Conservation (phyloP, 371 early-diverging fungal genomes). For the Neoconidiobolus thromboides region DNA sequence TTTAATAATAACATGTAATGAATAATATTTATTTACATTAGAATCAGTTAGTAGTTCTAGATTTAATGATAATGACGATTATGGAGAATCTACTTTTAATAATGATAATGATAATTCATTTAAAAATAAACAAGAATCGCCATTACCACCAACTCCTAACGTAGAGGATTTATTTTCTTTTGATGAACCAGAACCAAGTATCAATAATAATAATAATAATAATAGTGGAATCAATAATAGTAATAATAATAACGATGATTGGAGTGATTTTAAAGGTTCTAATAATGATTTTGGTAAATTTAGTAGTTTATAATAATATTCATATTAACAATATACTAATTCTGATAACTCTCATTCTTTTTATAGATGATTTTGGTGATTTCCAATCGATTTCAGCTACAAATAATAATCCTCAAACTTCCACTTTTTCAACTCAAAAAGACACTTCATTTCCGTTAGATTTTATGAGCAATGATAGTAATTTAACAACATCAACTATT, state of each 20-base stretch:
- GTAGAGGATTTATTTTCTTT: not conserved
- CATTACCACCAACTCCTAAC: not conserved
- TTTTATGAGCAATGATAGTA: too few relatives aligned
- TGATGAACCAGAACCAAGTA: not conserved
- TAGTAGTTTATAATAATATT: not conserved
- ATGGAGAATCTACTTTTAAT: not conserved
- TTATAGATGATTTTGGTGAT: conserved; percentile 16
- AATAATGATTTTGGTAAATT: not conserved
- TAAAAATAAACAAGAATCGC: not conserved
- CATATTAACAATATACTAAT: not conserved
- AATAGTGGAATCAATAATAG: not conserved
- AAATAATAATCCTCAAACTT: too few relatives aligned
- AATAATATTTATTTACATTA: not conserved
- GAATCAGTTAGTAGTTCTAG: not conserved
- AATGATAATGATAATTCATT: not conserved
- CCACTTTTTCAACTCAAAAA: too few relatives aligned
- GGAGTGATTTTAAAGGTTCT: not conserved
- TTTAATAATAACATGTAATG: not conserved
- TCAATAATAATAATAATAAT: not conserved
- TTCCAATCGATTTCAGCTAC: conserved; percentile 16
- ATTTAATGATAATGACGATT: not conserved
- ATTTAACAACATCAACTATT: too few relatives aligned
- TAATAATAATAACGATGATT: not conserved
- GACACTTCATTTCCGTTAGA: too few relatives aligned
- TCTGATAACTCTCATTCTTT: not conserved